Base-by-base conservation (phyloP, 306 rosid genomes). In the Trifolium subterraneum region DNA sequence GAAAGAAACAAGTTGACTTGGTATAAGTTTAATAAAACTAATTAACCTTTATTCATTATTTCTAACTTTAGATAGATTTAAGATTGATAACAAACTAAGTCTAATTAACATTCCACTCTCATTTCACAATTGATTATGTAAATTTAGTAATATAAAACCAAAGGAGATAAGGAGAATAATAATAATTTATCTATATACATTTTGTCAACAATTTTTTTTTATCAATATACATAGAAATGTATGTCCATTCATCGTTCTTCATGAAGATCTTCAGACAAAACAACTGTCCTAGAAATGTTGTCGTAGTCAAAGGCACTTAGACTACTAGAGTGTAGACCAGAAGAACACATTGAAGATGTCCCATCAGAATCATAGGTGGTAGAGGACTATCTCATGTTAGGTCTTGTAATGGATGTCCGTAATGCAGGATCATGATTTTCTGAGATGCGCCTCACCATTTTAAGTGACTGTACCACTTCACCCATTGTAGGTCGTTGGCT, bases 401-500 rank as follows among this genome's bases (percentile, higher is more conserved):
- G 86, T 75, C 87, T 78, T 42, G 87, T 86, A 78, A 83, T 90
- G 77, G 96, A 84, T 54, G 97, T 42, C 67, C 90, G 65, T 71
- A 88, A 31, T 63, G 55, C 36, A 36, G 95, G 71, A 71, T 88
- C 90, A 42, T 87, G 92, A 47, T 86, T 62, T 70, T 94, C 99
- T 1, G 93, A 78, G 67, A 90, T 71, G 8, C 96, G 92, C 83
- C 92, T 97, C 78, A 94, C 99, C 99, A 94, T 94, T 83, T 94
- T 94, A 72, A 94, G 96, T 50, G 99, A 92, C 77, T 94, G 99
- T 35, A 94, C 98, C 80, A 94, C 99, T 85, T 94, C 99, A 19
- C 99, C 99, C 96, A 94, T 94, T 22, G 99, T 90, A 33, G 99
- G 99, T 48, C 99, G 90, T 79, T 94, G 99, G 85, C 76, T 86